Evolutionary conservation across 1,139 yeast species (phyloP).

Genomic region (Suhomyces bokatorum): DNA sequence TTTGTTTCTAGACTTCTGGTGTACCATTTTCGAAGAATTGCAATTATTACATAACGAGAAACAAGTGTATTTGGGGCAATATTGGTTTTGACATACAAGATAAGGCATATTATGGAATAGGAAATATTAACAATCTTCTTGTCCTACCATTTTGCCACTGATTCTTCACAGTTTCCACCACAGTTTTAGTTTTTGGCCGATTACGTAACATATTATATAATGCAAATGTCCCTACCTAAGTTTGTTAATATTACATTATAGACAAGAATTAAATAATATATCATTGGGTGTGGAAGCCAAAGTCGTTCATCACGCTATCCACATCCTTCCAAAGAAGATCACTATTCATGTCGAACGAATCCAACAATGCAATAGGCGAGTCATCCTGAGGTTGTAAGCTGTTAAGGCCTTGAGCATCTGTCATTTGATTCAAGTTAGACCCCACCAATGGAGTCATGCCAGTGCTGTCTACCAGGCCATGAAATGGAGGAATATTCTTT

Average conservation of each 20-base stretch:
- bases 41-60: too few species aligned
- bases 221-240: neutral
- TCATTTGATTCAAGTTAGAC: constrained; percentile 1
- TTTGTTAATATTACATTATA: constrained; percentile 1
- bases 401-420: constrained; percentile 1
- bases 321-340: constrained; percentile 88
- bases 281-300: constrained; percentile 70
- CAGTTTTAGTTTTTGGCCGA: neutral
- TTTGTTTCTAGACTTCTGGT: too few species aligned
- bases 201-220: neutral
- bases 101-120: too few species aligned
- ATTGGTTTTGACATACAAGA: too few species aligned
- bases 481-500: neutral
- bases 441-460: constrained; percentile 1
- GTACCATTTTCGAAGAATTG: too few species aligned
- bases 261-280: constrained; percentile 1
- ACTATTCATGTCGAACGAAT: constrained; percentile 43
- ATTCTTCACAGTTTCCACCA: too few species aligned
- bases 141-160: too few species aligned
- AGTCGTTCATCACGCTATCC: constrained; percentile 89
- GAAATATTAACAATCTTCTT: too few species aligned
- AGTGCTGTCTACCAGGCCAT: neutral
- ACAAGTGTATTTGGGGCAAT: too few species aligned
- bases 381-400: constrained; percentile 20
- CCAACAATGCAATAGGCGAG: constrained; percentile 28